Percentiles rank a stretch among this genome's conserved stretches.
phyloP scores from a whole-genome alignment of 805 yeast genomes.

The Candida methanosorbosa region DNA sequence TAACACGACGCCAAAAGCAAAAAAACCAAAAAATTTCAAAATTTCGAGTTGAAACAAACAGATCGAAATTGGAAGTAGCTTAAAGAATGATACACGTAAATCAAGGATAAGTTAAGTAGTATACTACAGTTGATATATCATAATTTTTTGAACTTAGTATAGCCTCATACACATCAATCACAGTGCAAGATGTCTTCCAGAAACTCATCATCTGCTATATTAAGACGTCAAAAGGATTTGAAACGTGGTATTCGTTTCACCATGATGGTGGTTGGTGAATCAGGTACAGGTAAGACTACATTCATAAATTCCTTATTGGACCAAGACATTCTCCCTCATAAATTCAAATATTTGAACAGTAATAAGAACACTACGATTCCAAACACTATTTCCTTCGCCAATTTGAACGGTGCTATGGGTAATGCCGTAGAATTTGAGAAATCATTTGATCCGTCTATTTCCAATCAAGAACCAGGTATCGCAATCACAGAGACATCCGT shows the following conservation, averaged over 20 bases:
- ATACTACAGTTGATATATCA: too few relatives aligned
- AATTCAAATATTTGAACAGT: constrained; percentile 30
- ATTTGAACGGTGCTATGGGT: constrained; percentile 45
- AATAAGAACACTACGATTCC: constrained; percentile 17
- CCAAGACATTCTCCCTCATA: constrained; percentile 52
- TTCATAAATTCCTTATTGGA: constrained; percentile 63
- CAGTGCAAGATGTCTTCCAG: constrained; percentile 9
- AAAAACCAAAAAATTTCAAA: too few relatives aligned
- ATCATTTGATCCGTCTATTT: constrained; percentile 52
- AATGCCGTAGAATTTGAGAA: constrained; percentile 49
- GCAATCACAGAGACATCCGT: constrained; percentile 61
- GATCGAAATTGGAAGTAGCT: too few relatives aligned
- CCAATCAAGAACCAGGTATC: constrained; percentile 64
- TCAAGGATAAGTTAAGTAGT: too few relatives aligned
- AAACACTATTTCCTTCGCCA: constrained; percentile 49
- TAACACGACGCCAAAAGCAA: too few relatives aligned
- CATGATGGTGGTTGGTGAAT: constrained; percentile 61
- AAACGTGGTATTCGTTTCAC: constrained; percentile 70
- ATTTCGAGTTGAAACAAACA: too few relatives aligned
- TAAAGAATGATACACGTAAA: too few relatives aligned
- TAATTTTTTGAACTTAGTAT: too few relatives aligned
- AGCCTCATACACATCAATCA: neutral
- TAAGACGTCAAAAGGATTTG: constrained; percentile 54
- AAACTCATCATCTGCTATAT: constrained; percentile 18
- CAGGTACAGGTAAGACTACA: constrained; percentile 74